Evolutionary conservation across 2,329 filamentous ascomycete species (phyloP).

Genomic region (Neofusicoccum parvum): DNA sequence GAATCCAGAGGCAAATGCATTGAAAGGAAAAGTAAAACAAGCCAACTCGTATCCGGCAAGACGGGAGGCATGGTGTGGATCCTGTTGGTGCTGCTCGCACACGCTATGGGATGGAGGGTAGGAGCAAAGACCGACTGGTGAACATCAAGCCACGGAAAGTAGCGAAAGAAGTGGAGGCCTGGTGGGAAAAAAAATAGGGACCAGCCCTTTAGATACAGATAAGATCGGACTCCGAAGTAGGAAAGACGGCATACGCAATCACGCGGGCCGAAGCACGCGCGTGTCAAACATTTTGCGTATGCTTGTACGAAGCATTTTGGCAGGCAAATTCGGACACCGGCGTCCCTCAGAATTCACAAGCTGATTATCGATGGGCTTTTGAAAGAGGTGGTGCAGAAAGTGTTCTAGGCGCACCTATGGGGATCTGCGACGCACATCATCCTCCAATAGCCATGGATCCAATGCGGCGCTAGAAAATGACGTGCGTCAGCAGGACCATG

Average conservation of each 20-base stretch:
- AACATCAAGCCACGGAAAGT: background rate
- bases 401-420: background rate
- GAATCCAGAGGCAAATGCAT: background rate
- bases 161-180: background rate
- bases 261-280: background rate
- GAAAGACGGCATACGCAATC: background rate
- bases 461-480: constrained; percentile 8
- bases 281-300: background rate
- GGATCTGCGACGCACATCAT: background rate
- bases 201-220: background rate
- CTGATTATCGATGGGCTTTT: background rate
- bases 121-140: background rate
- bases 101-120: background rate
- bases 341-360: background rate
- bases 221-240: background rate
- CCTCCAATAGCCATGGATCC: constrained; percentile 2
- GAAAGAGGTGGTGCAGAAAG: background rate
- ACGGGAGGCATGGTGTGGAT: background rate
- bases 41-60: background rate
- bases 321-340: background rate
- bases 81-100: background rate
- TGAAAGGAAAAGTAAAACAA: background rate
- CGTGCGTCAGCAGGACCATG: background rate
- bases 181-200: background rate
- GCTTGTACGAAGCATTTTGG: background rate